Evolutionary conservation across 371 early-diverging fungal genomes (phyloP).

Genomic region (Mucor mucedo): DNA sequence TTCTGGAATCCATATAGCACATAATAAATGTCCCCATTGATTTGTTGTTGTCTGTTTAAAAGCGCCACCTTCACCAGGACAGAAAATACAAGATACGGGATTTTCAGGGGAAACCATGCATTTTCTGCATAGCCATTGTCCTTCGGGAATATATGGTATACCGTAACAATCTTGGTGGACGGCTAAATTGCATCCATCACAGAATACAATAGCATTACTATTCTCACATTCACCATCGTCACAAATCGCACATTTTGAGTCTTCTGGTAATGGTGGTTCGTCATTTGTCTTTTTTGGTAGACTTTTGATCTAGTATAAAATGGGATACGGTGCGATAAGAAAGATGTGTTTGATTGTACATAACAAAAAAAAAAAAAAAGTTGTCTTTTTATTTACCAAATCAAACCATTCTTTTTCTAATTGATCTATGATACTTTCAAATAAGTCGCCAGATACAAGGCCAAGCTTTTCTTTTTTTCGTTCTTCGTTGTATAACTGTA

Average conservation of each 20-base stretch:
- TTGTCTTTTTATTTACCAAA: conserved; percentile 55
- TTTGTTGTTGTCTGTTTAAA: conserved; percentile 94
- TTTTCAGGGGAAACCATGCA: conserved; percentile 94
- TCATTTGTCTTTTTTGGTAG: conserved; percentile 43
- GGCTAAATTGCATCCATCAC: conserved; percentile 98
- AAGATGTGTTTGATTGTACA: background rate
- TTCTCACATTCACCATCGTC: conserved; percentile 96
- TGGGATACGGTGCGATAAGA: background rate
- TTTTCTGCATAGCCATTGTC: conserved; percentile 98
- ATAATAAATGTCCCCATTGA: conserved; percentile 96
- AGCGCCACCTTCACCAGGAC: conserved; percentile 95
- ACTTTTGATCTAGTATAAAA: conserved; percentile 38
- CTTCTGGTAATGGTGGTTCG: conserved; percentile 65
- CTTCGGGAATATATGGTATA: conserved; percentile 99
- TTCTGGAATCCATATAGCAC: conserved; percentile 97
- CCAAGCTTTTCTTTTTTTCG: conserved; percentile 61
- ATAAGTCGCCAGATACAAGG: conserved; percentile 61
- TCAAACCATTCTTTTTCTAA: conserved; percentile 98
- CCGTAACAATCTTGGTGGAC: conserved; percentile 99
- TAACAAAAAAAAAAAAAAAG: conserved; percentile 23
- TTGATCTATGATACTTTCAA: conserved; percentile 91
- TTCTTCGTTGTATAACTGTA: conserved; percentile 71
- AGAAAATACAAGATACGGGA: conserved; percentile 91
- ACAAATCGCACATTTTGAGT: conserved; percentile 92
- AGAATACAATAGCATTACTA: conserved; percentile 98